Base-by-base conservation (phyloP, 1,284 basidiomycete genomes). In the Coriolopsis trogii region DNA sequence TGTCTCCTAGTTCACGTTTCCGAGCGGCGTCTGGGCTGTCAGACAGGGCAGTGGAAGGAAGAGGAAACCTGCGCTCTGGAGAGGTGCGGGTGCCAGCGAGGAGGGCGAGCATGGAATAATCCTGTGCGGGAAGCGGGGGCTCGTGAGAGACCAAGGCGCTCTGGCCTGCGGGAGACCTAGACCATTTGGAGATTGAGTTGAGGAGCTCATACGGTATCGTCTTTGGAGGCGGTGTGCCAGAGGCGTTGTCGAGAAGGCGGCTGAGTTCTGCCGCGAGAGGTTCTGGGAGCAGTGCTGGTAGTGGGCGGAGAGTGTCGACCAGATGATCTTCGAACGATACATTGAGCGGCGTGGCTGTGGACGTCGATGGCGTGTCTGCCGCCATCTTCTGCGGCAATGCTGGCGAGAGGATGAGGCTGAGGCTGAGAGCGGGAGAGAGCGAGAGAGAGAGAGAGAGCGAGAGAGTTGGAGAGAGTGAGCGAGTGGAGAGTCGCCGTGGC, bases 71-170 rank as follows among this genome's bases (percentile, higher is more conserved):
- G 43, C 85, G 80, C 51, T 87, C 82, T 13, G 90, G 89, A 6
- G 86, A 86, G 15, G 89, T 86, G 29, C 76, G 80, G 3, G 85
- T 78, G 24, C 89, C 89, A 16, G 90, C 89, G 3, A 92, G 79
- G 23, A 92, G 72, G n/a, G 87, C 71, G 41, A 90, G 70, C 80
- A 89, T 89, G 10, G 76, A 72, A 65, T 88, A 91, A 16, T 76
- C 73, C 21, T 70, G 67, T 8, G 79, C 70, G 55, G 82, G 70
- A 53, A 91, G 69, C 6, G 72, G 67, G 9, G 77, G 75, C 6
- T 68, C 68, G 43, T 73, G 72, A 6, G 70, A 63, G 20, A 68
- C 65, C 41, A 91, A 72, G n/a, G 70, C 66, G 0, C 64, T 59
- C 41, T 62, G 60, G 6, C 83, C 86, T 42, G 68, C 66, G 6